These are phyloP conservation scores for Monilinia vaccinii-corymbosi DNA, from an alignment of 2,329 filamentous ascomycete genomes.

Conservation along the genomic window DNA sequence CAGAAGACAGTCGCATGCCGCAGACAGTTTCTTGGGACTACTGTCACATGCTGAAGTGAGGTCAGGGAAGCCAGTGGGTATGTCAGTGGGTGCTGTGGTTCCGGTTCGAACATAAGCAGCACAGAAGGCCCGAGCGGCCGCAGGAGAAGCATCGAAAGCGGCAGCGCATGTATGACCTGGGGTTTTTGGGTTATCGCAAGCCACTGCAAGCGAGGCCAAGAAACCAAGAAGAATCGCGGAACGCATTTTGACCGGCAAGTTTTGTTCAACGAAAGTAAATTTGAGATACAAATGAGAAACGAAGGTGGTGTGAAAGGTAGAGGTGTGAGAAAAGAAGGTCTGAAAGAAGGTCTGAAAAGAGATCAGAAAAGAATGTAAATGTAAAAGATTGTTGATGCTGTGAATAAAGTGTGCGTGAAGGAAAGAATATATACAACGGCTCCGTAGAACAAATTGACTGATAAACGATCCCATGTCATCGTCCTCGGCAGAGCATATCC, in stretches of 20 bases:
- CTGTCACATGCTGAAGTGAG: conserved; percentile 10
- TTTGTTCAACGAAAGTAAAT: neutral
- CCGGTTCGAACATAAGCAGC: conserved; percentile 13
- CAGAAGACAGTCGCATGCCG: conserved; percentile 15
- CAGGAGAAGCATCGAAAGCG: neutral
- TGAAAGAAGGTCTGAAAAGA: neutral
- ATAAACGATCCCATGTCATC: neutral
- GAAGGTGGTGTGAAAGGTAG: no score
- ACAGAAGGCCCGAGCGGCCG: conserved; percentile 7
- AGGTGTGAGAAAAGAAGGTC: neutral
- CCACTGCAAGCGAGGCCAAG: conserved; percentile 12
- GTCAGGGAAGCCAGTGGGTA: conserved; percentile 11
- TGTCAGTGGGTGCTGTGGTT: conserved; percentile 7
- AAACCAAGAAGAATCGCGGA: conserved; percentile 13
- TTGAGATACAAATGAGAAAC: neutral
- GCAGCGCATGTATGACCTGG: conserved; percentile 13
- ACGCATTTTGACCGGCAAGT: conserved; percentile 13
- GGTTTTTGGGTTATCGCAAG: conserved; percentile 12
- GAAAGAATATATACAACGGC: neutral
- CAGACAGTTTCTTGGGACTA: conserved; percentile 15
- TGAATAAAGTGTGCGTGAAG: neutral
- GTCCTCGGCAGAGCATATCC: neutral
- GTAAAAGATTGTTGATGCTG: neutral
- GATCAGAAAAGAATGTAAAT: neutral
- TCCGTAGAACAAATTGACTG: neutral